phyloP scores from a whole-genome alignment of 2,329 filamentous ascomycete genomes.

The Scytalidium lignicola region DNA sequence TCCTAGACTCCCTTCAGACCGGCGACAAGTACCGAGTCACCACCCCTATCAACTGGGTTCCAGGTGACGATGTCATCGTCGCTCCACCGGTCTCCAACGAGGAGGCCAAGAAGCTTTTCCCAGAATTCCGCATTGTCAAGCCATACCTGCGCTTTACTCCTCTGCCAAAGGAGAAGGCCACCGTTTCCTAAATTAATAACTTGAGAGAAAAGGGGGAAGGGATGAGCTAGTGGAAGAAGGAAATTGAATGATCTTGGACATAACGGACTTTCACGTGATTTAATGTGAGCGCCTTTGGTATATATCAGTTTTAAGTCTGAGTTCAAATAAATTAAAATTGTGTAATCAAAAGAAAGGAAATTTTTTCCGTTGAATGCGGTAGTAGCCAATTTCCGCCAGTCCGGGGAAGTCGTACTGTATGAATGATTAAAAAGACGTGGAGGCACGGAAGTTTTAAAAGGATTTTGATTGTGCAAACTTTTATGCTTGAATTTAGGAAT shows the following conservation, averaged over 20 bases:
- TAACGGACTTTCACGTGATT: not conserved
- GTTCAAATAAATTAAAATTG: no score
- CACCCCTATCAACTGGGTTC: conserved; percentile 86
- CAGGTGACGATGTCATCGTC: conserved; percentile 88
- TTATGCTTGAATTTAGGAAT: no score
- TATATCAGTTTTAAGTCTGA: no score
- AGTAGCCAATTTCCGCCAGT: no score
- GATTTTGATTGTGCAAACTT: no score
- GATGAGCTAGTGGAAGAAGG: not conserved
- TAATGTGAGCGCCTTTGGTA: no score
- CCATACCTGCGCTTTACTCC: conserved; percentile 71
- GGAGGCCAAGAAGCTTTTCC: conserved; percentile 84
- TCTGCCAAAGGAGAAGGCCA: conserved; percentile 47
- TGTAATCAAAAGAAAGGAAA: no score
- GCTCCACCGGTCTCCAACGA: conserved; percentile 77
- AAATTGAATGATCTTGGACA: not conserved
- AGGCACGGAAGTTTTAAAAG: no score
- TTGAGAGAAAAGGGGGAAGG: not conserved
- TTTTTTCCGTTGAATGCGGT: no score
- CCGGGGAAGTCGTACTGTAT: no score
- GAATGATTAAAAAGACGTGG: no score
- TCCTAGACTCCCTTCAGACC: conserved; percentile 73
- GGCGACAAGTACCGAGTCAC: conserved; percentile 85
- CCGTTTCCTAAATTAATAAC: not conserved
- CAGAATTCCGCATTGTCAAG: conserved; percentile 64